Conservation (phyloP, 225 moss, liverwort and hornwort genomes). For the Asterella californica region DNA sequence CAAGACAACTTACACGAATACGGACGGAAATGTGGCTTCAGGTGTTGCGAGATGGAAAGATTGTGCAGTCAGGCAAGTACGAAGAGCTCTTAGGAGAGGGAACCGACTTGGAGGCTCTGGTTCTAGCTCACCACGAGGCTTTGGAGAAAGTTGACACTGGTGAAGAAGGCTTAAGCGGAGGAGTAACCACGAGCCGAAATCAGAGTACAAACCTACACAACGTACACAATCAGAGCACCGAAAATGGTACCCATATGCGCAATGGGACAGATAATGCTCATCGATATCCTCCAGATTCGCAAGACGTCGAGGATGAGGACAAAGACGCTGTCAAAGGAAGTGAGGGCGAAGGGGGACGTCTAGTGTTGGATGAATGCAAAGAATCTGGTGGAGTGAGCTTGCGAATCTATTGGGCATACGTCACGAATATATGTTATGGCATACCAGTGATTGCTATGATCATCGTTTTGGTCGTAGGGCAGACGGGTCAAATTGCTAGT, state of each 20-base stretch:
- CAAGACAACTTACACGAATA: background rate
- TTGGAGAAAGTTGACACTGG: slow-evolving; percentile 33
- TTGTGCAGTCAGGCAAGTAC: slow-evolving; percentile 60
- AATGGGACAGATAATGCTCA: background rate
- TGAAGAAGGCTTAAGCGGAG: slow-evolving; percentile 13
- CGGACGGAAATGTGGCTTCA: background rate
- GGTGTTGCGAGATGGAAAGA: slow-evolving; percentile 58
- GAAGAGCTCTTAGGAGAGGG: slow-evolving; percentile 42
- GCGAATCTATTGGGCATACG: slow-evolving; percentile 46
- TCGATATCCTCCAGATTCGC: background rate
- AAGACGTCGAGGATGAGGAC: background rate
- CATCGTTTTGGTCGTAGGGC: slow-evolving; percentile 42
- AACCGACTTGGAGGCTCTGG: slow-evolving; percentile 48
- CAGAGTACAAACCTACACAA: no score
- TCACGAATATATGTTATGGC: slow-evolving; percentile 44
- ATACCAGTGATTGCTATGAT: slow-evolving; percentile 33
- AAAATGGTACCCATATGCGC: background rate
- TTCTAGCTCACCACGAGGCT: slow-evolving; percentile 46
- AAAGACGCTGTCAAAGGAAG: background rate
- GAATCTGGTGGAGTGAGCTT: slow-evolving; percentile 43
- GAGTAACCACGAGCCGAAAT: no score
- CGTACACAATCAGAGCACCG: background rate
- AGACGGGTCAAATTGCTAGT: slow-evolving; percentile 44
- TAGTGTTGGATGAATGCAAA: slow-evolving; percentile 44
- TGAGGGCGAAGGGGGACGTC: slow-evolving; percentile 26